These are phyloP conservation scores for Leccinum pachyderme DNA, from an alignment of 1,284 basidiomycete genomes.

Conservation along the genomic window DNA sequence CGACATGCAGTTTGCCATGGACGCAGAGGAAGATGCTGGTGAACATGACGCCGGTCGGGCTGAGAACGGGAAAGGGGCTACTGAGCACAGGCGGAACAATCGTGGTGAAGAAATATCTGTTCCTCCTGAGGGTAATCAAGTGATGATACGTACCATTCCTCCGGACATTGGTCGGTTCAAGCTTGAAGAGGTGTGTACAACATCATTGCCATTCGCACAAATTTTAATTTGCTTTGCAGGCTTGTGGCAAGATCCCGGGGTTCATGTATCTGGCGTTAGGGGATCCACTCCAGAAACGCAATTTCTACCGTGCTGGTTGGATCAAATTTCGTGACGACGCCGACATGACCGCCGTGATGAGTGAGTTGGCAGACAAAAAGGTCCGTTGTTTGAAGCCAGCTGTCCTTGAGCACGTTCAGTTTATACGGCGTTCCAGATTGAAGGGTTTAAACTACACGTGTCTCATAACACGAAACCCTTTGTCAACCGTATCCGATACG, in stretches of 20 bases:
- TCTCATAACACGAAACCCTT: constrained; percentile 79
- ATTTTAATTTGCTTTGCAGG: constrained; percentile 39
- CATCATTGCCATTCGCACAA: constrained; percentile 20
- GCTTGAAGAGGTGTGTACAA: constrained; percentile 71
- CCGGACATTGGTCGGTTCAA: constrained; percentile 86
- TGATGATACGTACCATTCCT: constrained; percentile 92
- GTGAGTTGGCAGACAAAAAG: constrained; percentile 79
- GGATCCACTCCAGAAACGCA: constrained; percentile 86
- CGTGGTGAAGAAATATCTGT: constrained; percentile 77
- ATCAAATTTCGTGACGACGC: constrained; percentile 80
- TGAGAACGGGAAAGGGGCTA: constrained; percentile 58
- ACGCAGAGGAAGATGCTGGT: constrained; percentile 65
- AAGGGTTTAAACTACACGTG: constrained; percentile 90
- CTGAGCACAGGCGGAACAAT: constrained; percentile 46
- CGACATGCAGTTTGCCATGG: constrained; percentile 65
- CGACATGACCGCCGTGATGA: constrained; percentile 72
- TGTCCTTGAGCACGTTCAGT: constrained; percentile 6
- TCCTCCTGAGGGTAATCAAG: constrained; percentile 78
- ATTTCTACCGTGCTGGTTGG: constrained; percentile 92
- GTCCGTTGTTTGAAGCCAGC: constrained; percentile 40
- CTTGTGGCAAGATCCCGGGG: constrained; percentile 63
- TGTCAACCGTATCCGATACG: constrained; percentile 70
- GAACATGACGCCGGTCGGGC: constrained; percentile 55
- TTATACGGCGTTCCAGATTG: constrained; percentile 57
- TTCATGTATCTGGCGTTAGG: constrained; percentile 83